Evolutionary conservation across 225 moss, liverwort and hornwort genomes (phyloP).

Genomic region (Asterella californica): DNA sequence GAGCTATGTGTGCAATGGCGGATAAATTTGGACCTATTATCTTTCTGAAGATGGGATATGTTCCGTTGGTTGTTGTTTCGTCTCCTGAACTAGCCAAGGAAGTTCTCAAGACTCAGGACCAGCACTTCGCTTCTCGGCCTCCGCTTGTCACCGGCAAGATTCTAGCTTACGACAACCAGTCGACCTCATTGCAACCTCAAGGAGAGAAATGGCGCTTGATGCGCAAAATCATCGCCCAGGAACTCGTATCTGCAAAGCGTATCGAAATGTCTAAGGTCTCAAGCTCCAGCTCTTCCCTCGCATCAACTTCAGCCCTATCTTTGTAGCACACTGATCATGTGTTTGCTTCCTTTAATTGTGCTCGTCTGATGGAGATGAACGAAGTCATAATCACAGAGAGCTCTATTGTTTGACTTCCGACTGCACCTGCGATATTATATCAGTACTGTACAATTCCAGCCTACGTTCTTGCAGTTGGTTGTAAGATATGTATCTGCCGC

Average conservation of each 20-base stretch:
- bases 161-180: neutral
- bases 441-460: no score
- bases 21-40: conserved; percentile 49
- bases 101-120: conserved; percentile 46
- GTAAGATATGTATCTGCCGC: neutral
- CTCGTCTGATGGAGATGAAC: neutral
- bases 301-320: no score
- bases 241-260: neutral
- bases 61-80: conserved; percentile 45
- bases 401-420: neutral
- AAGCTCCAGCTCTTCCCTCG: neutral
- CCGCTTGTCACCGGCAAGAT: neutral
- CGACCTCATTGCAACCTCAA: neutral
- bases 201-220: neutral
- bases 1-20: conserved; percentile 12
- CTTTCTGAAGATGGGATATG: conserved; percentile 49
- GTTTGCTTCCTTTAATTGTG: neutral
- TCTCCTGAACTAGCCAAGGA: conserved; percentile 42
- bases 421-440: neutral
- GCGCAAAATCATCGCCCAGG: neutral
- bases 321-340: neutral
- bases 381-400: no score
- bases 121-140: conserved; percentile 41
- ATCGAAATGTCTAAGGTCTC: neutral
- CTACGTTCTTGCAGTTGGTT: no score